Conservation (phyloP, 2,329 filamentous ascomycete genomes). For the Gyromitra esculenta region DNA sequence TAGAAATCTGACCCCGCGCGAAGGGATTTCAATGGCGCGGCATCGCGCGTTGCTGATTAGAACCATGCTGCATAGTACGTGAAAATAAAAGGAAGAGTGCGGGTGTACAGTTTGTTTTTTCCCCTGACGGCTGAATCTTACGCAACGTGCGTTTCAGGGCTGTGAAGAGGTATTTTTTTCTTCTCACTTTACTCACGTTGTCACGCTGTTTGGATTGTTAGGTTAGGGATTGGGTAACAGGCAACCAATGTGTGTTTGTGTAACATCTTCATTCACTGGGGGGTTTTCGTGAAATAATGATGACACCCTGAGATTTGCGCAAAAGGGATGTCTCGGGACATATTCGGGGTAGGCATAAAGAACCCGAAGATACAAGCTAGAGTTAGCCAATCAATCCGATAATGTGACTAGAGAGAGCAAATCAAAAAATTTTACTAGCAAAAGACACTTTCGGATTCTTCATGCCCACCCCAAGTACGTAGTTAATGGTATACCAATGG, state of each 20-base stretch:
- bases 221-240: background rate
- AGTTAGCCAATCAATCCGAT: background rate
- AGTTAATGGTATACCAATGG: background rate
- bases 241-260: background rate
- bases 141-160: background rate
- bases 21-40: background rate
- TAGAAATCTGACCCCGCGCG: constrained; percentile 14
- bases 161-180: background rate
- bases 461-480: no score
- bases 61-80: background rate
- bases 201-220: constrained; percentile 7
- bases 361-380: background rate
- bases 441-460: no score
- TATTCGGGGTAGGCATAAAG: background rate
- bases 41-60: background rate
- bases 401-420: background rate
- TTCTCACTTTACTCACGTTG: constrained; percentile 4
- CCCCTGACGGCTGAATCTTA: constrained; percentile 6
- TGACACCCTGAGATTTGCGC: background rate
- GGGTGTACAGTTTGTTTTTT: constrained; percentile 5
- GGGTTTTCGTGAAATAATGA: background rate
- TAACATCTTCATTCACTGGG: background rate
- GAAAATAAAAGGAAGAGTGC: background rate
- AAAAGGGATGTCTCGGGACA: background rate
- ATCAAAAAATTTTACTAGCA: background rate